Evolutionary conservation across 164 flowering plant species (phyloP).

Genomic region (Saururus chinensis): DNA sequence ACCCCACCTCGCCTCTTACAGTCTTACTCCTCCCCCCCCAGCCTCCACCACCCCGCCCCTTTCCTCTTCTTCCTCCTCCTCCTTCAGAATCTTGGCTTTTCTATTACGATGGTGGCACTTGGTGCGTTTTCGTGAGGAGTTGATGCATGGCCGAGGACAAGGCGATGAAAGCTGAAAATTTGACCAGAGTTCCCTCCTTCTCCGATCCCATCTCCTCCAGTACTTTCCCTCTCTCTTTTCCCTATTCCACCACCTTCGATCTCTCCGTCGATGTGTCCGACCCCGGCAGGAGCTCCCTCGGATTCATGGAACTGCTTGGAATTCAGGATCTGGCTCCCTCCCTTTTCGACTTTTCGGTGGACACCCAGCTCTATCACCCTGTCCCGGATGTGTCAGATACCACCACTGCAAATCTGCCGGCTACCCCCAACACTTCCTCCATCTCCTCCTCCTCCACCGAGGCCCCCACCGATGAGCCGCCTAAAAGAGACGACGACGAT

Average conservation of each 20-base stretch:
- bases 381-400: slow-evolving; percentile 37
- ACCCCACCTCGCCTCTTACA: too few relatives aligned
- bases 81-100: slow-evolving; percentile 1
- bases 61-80: slow-evolving; percentile 6
- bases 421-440: slow-evolving; percentile 63
- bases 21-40: slow-evolving; percentile 13
- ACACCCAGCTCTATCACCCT: background rate
- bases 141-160: background rate
- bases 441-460: slow-evolving; percentile 69
- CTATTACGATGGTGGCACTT: background rate
- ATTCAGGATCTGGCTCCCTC: slow-evolving; percentile 29
- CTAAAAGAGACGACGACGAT: slow-evolving; percentile 15
- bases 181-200: slow-evolving; percentile 14
- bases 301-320: slow-evolving; percentile 50
- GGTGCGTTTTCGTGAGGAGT: background rate
- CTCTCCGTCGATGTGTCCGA: slow-evolving; percentile 11
- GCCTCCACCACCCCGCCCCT: slow-evolving; percentile 10
- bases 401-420: slow-evolving; percentile 34
- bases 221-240: background rate
- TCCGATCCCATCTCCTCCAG: slow-evolving; percentile 21
- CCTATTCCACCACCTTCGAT: slow-evolving; percentile 27
- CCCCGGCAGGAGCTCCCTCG: slow-evolving; percentile 10
- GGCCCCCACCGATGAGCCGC: slow-evolving; percentile 29
- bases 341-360: slow-evolving; percentile 29
- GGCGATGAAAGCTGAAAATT: slow-evolving; percentile 15